A percentile compares a stretch with the other conserved stretches of the same genome.
phyloP scores from a whole-genome alignment of 129 eudicot genomes.

The Artemisia tridentata region DNA sequence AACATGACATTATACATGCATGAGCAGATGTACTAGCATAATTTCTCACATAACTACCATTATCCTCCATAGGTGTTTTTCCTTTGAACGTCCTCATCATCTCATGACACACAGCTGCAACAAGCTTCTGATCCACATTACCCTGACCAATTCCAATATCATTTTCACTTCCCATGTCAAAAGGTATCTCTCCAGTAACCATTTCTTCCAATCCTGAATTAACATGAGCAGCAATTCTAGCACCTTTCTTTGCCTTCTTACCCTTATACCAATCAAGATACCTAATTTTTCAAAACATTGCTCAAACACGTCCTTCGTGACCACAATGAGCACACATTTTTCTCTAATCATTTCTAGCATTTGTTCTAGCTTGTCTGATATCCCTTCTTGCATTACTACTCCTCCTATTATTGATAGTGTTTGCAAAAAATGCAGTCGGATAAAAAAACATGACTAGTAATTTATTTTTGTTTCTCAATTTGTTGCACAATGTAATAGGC shows the following conservation, averaged over 20 bases:
- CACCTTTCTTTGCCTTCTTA: not conserved
- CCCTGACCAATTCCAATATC: not conserved
- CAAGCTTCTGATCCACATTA: not conserved
- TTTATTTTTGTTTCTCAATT: not conserved
- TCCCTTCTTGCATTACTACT: too few relatives aligned
- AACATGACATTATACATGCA: too few relatives aligned
- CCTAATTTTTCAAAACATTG: not conserved
- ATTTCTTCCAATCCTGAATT: not conserved
- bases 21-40: not conserved
- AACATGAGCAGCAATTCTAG: not conserved
- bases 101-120: not conserved
- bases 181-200: not conserved
- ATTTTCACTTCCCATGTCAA: not conserved
- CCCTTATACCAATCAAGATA: not conserved
- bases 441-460: not conserved
- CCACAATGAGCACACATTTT: too few relatives aligned
- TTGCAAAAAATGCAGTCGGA: not conserved
- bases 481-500: not conserved
- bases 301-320: too few relatives aligned
- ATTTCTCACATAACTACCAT: too few relatives aligned
- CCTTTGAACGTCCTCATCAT: not conserved
- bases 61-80: too few relatives aligned
- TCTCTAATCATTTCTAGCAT: too few relatives aligned
- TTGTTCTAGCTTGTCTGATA: too few relatives aligned
- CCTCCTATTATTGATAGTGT: too few relatives aligned